Evolutionary conservation across 352 stramenopile species (phyloP), one percentile per base, ranked within the genome.

Genomic region (Phytopythium chamaehyphon): DNA sequence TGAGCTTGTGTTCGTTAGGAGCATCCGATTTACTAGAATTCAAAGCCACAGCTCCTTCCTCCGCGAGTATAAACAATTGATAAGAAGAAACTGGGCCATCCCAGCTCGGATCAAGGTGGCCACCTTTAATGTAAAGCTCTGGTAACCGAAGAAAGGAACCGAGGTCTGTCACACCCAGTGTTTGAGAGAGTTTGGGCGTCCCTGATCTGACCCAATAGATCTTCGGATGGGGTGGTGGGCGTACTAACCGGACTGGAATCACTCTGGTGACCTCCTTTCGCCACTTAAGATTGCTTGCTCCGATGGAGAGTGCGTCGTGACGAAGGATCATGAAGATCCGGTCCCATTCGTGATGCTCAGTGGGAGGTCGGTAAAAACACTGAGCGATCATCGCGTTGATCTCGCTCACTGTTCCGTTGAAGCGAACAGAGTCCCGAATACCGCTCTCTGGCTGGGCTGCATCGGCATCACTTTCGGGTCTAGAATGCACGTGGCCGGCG

Each of bases 251-350:
- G 18, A 51, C 18, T 3, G 45, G 45, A 6, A 51, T 28, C n/a
- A 40, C 18, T 7, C n/a, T 33, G 1, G 28, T 26, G 6, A 33
- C 39, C 45, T 51, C 45, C 2, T 51, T 33, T 7, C 11, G 10
- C 45, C 45, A 51, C 45, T 28, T 16, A 12, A 24, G 6, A 26
- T 18, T 21, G 8, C 1, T 21, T 18, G n/a, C 12, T 10, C 19
- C 31, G 12, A 15, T 6, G 19, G 18, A 23, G 23, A 19, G 48
- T 14, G 23, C 12, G 9, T 36, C 31, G 15, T 51, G 39, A 18
- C 23, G 45, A 19, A 51, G 9, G 26, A 51, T 19, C 3, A 51
- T 24, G 28, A 31, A 5, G 45, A 51, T 12, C n/a, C 45, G 45
- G 28, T 51, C 45, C 45, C 45, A 51, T 10, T 40, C 28, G 45